Evolutionary conservation across 768 basidiomycete genomes (phyloP).

Genomic region (Pleurotus giganteus): DNA sequence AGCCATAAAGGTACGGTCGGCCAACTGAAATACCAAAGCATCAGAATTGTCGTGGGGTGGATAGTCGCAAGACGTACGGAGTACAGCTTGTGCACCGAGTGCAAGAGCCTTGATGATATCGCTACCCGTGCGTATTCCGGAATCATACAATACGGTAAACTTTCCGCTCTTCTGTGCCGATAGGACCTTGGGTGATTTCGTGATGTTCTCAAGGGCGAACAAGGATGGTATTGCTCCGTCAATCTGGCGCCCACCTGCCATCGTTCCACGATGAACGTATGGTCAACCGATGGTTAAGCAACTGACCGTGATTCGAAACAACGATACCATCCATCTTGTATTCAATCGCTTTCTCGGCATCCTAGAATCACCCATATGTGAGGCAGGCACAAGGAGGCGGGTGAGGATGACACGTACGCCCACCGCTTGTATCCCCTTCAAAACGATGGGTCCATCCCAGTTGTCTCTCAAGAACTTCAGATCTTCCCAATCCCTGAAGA

Average conservation of each 20-base stretch:
- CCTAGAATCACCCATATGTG: conserved; percentile 27
- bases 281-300: background rate
- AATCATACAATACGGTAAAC: conserved; percentile 73
- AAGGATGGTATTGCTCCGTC: conserved; percentile 79
- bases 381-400: background rate
- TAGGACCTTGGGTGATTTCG: conserved; percentile 55
- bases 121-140: conserved; percentile 78
- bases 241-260: conserved; percentile 64
- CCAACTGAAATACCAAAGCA: conserved; percentile 43
- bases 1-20: conserved; percentile 74
- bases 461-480: conserved; percentile 63
- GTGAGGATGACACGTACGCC: conserved; percentile 16
- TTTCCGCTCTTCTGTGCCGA: conserved; percentile 58
- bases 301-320: conserved; percentile 76
- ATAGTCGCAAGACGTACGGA: conserved; percentile 46
- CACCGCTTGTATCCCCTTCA: conserved; percentile 78
- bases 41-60: background rate
- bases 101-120: conserved; percentile 87
- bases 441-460: conserved; percentile 75
- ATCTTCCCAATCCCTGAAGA: conserved; percentile 69
- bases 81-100: conserved; percentile 78
- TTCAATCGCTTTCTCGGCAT: conserved; percentile 69
- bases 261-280: background rate
- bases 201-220: conserved; percentile 67
- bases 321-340: conserved; percentile 69